These are phyloP conservation scores for Sistotremastrum suecicum DNA, from an alignment of 768 basidiomycete species.

Conservation along the genomic window DNA sequence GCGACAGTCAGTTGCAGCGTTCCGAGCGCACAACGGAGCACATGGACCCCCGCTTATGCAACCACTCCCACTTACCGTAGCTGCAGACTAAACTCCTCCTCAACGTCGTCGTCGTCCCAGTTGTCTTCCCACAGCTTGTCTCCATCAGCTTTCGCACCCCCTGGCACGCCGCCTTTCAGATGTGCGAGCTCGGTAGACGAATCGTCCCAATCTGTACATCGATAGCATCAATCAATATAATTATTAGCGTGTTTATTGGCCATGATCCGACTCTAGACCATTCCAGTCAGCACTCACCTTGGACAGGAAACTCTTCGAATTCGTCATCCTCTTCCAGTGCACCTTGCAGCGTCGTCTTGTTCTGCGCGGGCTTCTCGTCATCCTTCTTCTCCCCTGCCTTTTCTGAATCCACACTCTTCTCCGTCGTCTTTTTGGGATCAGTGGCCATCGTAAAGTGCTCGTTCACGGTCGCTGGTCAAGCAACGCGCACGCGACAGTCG, in stretches of 20 bases:
- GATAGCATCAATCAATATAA: no score
- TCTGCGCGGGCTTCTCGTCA: slow-evolving; percentile 10
- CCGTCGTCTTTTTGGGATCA: no score
- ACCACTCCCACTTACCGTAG: slow-evolving; percentile 50
- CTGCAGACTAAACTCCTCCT: slow-evolving; percentile 93
- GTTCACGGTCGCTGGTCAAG: no score
- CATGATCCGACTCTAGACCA: no score
- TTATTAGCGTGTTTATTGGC: no score
- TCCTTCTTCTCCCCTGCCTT: no score
- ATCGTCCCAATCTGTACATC: slow-evolving; percentile 66
- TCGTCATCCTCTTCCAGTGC: slow-evolving; percentile 97
- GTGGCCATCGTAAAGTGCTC: no score
- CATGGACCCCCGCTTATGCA: no score
- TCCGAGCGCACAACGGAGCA: no score
- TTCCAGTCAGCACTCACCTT: slow-evolving; percentile 37
- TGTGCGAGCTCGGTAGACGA: slow-evolving; percentile 72
- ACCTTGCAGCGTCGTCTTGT: slow-evolving; percentile 36
- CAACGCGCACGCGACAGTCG: no score
- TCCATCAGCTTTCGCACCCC: slow-evolving; percentile 63
- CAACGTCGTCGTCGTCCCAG: slow-evolving; percentile 99
- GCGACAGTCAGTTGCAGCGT: no score
- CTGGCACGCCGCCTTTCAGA: slow-evolving; percentile 57
- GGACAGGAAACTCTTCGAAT: slow-evolving; percentile 84
- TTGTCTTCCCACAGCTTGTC: slow-evolving; percentile 99
- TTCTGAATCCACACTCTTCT: no score